phyloP scores from a whole-genome alignment of 192 early-diverging fungal genomes.

The Backusella australiensis region DNA sequence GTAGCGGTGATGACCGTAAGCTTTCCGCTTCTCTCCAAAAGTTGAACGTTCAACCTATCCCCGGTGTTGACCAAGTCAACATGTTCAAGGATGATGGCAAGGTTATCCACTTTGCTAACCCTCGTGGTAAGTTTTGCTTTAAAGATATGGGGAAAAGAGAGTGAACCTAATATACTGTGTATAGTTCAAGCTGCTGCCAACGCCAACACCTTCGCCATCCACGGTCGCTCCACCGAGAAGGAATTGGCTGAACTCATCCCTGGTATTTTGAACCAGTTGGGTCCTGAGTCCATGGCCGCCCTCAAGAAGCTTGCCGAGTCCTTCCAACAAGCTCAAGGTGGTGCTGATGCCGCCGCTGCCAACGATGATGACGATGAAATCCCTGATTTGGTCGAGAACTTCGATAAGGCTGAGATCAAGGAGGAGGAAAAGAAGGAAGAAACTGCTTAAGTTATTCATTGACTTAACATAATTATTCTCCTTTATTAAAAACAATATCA shows the following conservation, averaged over 20 bases:
- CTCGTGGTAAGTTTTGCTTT: slow-evolving; percentile 65
- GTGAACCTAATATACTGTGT: neutral
- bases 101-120: slow-evolving; percentile 87
- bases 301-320: slow-evolving; percentile 86
- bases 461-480: neutral
- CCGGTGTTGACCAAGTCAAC: slow-evolving; percentile 95
- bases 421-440: slow-evolving; percentile 42
- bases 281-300: slow-evolving; percentile 85
- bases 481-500: slow-evolving; percentile 7
- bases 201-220: slow-evolving; percentile 95
- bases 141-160: neutral
- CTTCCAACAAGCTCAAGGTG: slow-evolving; percentile 68
- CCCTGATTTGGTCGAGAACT: slow-evolving; percentile 85
- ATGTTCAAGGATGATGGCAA: slow-evolving; percentile 96
- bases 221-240: slow-evolving; percentile 80
- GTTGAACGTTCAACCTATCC: slow-evolving; percentile 84
- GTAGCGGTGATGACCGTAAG: slow-evolving; percentile 92
- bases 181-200: slow-evolving; percentile 78
- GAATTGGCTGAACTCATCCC: slow-evolving; percentile 81
- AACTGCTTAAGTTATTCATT: slow-evolving; percentile 6
- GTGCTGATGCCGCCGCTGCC: slow-evolving; percentile 38
- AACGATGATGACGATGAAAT: slow-evolving; percentile 84
- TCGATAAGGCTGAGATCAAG: slow-evolving; percentile 51
- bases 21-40: slow-evolving; percentile 88
- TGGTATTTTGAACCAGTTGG: slow-evolving; percentile 81